These are phyloP conservation scores for Spergularia azorica DNA, from an alignment of 179 eudicot genomes.

Conservation along the genomic window DNA sequence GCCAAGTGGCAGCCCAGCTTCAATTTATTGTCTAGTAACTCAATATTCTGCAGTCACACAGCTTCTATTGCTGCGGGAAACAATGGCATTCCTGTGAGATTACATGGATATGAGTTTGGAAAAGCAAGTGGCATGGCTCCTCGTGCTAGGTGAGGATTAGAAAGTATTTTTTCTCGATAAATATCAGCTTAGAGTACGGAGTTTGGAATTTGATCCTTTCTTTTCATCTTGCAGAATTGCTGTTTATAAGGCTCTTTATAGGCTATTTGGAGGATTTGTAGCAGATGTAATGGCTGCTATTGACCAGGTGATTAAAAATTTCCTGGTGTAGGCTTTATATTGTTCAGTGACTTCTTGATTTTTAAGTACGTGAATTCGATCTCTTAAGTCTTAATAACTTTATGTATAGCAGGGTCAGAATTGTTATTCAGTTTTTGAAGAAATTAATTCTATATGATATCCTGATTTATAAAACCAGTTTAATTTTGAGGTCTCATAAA, in stretches of 20 bases:
- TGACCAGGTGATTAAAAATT: constrained; percentile 56
- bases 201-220: not conserved
- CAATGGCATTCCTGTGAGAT: constrained; percentile 82
- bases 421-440: not conserved
- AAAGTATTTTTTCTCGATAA: constrained; percentile 3
- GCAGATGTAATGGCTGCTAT: constrained; percentile 93
- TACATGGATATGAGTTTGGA: constrained; percentile 85
- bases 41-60: constrained; percentile 61
- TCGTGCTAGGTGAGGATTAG: constrained; percentile 67
- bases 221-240: constrained; percentile 62
- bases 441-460: not conserved
- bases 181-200: constrained; percentile 2
- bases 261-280: constrained; percentile 90
- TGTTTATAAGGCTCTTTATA: constrained; percentile 90
- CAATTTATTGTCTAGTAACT: constrained; percentile 8
- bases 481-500: constrained; percentile 24
- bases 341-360: too few relatives aligned
- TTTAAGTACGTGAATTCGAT: too few relatives aligned
- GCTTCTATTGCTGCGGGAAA: constrained; percentile 98
- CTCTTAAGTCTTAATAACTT: not conserved
- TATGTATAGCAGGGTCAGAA: not conserved
- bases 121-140: constrained; percentile 99
- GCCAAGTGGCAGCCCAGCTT: not conserved
- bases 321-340: not conserved
- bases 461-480: constrained; percentile 1